Conservation (phyloP, 352 stramenopile species). For the Globisporangium acanthophoron region DNA sequence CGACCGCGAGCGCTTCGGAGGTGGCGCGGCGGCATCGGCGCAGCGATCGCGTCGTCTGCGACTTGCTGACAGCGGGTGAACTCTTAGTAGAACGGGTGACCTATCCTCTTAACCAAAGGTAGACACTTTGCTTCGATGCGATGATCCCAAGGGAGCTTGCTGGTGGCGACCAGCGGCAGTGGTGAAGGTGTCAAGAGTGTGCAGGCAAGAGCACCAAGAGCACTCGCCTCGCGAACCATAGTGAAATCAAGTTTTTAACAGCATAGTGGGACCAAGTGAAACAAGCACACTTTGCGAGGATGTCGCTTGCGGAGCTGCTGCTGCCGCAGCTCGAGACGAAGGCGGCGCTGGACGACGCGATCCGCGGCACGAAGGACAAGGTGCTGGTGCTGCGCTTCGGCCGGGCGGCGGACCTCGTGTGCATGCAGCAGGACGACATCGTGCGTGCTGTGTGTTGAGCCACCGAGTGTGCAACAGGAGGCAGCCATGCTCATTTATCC, state of each 20-base stretch:
- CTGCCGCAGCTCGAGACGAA: constrained; percentile 65
- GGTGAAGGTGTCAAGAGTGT: no score
- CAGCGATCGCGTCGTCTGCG: not conserved
- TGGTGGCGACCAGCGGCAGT: no score
- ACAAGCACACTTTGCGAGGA: not conserved
- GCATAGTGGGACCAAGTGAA: not conserved
- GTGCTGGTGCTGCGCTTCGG: constrained; percentile 83
- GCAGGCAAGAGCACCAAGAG: no score
- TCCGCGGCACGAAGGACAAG: constrained; percentile 73
- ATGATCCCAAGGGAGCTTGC: no score
- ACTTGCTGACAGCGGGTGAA: not conserved
- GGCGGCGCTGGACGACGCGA: constrained; percentile 64
- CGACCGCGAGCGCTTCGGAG: constrained; percentile 8
- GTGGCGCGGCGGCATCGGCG: not conserved
- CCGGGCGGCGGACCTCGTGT: constrained; percentile 50
- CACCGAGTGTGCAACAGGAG: not conserved
- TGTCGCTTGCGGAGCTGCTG: constrained; percentile 54
- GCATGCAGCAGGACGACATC: constrained; percentile 83
- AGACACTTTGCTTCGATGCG: no score
- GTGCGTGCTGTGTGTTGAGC: constrained; percentile 22
- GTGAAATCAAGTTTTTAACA: no score
- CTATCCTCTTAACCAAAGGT: no score
- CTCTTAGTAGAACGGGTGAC: no score
- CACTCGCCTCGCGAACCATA: no score
- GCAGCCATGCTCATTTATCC: not conserved